Conservation (phyloP, 2,329 filamentous ascomycete genomes). For the Nothophaeocryptopus gaeumannii region DNA sequence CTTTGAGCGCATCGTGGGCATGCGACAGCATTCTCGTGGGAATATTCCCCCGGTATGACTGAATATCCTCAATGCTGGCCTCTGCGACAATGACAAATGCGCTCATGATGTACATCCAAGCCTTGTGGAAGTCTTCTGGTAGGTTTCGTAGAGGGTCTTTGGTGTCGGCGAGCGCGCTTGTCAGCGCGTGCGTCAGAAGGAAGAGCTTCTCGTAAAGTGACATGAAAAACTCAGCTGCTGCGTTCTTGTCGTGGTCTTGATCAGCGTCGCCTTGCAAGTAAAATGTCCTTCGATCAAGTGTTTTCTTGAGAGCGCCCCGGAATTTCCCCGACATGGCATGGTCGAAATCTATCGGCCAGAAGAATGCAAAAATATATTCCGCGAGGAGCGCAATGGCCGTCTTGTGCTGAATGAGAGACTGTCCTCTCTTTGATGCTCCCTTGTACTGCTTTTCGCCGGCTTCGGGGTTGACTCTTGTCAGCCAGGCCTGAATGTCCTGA, state of each 20-base stretch:
- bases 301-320: conserved; percentile 9
- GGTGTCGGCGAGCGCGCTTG: conserved; percentile 2
- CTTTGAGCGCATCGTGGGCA: conserved; percentile 1
- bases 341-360: conserved; percentile 12
- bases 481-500: conserved; percentile 2
- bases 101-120: conserved; percentile 14
- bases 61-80: neutral
- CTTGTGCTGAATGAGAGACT: neutral
- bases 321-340: conserved; percentile 11
- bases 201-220: conserved; percentile 4
- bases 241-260: neutral
- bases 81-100: conserved; percentile 8
- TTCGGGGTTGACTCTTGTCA: neutral
- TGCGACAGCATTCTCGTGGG: neutral
- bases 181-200: conserved; percentile 1
- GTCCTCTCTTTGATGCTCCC: neutral
- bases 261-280: neutral
- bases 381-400: conserved; percentile 3
- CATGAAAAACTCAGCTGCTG: conserved; percentile 2
- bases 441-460: neutral
- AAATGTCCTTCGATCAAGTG: conserved; percentile 4
- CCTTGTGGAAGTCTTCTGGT: conserved; percentile 10
- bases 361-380: conserved; percentile 11
- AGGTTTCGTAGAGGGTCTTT: neutral
- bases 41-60: neutral